Percentiles rank a stretch among this genome's conserved stretches.
Evolutionary conservation across 768 basidiomycete species (phyloP).

Genomic region (Kwoniella sp.): DNA sequence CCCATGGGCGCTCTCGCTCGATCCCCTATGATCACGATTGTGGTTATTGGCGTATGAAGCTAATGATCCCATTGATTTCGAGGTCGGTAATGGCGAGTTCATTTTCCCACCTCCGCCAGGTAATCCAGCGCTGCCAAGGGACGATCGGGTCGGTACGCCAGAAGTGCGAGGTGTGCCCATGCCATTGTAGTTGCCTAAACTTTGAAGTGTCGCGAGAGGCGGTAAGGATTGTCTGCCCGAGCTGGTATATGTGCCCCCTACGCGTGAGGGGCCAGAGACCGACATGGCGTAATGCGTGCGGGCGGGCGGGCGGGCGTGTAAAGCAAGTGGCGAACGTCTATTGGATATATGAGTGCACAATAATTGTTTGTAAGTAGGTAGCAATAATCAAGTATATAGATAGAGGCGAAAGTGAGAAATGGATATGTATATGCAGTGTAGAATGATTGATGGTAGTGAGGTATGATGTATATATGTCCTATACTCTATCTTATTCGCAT

Average conservation of each 20-base stretch:
- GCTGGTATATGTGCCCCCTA: background rate
- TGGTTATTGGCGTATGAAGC: background rate
- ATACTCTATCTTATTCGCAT: background rate
- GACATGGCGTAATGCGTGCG: background rate
- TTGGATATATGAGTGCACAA: background rate
- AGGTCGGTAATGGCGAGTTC: background rate
- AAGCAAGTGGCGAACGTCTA: background rate
- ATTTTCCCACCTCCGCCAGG: background rate
- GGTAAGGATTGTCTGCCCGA: conserved; percentile 22
- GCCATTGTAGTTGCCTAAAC: conserved; percentile 1
- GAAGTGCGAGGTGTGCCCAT: background rate
- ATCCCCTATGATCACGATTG: conserved; percentile 6
- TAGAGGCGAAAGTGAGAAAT: no score
- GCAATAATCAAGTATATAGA: no score
- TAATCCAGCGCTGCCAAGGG: background rate
- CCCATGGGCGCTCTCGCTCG: conserved; percentile 17
- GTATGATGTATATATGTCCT: background rate
- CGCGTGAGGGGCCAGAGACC: background rate
- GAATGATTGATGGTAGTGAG: background rate
- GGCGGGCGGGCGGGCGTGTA: background rate
- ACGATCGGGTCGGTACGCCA: background rate
- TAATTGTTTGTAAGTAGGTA: no score
- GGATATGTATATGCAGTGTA: background rate
- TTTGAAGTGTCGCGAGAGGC: background rate
- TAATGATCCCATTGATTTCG: conserved; percentile 14